Conservation (phyloP, 2,329 filamentous ascomycete species). For the Leptoxyphium fumago region DNA sequence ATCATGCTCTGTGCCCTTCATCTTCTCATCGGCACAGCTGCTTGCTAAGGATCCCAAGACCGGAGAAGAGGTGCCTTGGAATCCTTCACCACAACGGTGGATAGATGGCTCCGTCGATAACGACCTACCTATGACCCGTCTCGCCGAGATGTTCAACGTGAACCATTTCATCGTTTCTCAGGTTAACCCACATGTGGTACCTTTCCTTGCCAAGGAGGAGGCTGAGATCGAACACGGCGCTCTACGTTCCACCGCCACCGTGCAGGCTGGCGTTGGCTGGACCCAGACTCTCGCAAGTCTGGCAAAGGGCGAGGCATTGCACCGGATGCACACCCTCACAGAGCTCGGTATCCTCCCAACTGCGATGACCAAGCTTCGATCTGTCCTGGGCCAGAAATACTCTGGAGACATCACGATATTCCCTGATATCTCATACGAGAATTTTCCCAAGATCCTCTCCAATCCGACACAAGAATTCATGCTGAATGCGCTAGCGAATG, state of each 20-base stretch:
- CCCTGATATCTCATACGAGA: slow-evolving; percentile 58
- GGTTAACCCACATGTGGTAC: slow-evolving; percentile 86
- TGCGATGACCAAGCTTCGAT: slow-evolving; percentile 50
- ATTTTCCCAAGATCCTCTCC: slow-evolving; percentile 61
- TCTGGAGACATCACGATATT: slow-evolving; percentile 92
- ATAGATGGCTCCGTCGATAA: slow-evolving; percentile 94
- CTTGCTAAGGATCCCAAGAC: slow-evolving; percentile 76
- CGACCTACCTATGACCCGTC: slow-evolving; percentile 75
- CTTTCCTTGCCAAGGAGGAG: slow-evolving; percentile 67
- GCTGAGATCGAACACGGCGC: slow-evolving; percentile 24
- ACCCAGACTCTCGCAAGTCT: slow-evolving; percentile 53
- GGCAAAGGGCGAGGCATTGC: slow-evolving; percentile 64
- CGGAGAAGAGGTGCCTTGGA: slow-evolving; percentile 66
- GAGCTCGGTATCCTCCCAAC: slow-evolving; percentile 73
- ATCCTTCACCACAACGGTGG: slow-evolving; percentile 69
- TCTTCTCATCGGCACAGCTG: slow-evolving; percentile 67
- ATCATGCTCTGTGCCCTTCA: slow-evolving; percentile 78
- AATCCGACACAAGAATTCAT: slow-evolving; percentile 85
- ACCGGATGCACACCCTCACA: slow-evolving; percentile 64
- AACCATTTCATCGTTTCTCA: slow-evolving; percentile 97
- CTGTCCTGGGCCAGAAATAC: slow-evolving; percentile 79
- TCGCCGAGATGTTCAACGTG: slow-evolving; percentile 94
- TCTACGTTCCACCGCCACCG: slow-evolving; percentile 12
- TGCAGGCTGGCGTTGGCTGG: slow-evolving; percentile 28
- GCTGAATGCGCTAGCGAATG: slow-evolving; percentile 58